Conservation (phyloP, 345 rosid species). For the Murraya paniculata region DNA sequence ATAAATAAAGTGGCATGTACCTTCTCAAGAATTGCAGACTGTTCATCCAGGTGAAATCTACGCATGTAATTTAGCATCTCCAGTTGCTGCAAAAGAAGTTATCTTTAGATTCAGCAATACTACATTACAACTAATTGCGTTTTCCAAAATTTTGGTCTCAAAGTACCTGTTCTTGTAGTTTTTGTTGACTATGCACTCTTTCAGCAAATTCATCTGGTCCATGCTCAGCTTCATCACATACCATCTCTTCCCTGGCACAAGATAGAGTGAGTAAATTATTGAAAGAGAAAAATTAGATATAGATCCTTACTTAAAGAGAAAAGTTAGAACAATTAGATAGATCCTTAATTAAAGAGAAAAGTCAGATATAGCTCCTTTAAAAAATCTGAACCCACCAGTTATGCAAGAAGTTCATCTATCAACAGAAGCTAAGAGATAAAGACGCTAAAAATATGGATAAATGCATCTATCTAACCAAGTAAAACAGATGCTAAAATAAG, state of each 20-base stretch:
- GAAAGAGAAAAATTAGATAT: background rate
- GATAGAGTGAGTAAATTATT: background rate
- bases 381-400: background rate
- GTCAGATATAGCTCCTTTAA: background rate
- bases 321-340: background rate
- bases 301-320: background rate
- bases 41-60: conserved; percentile 61
- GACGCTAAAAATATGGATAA: background rate
- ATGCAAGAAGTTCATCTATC: background rate
- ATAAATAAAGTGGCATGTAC: conserved; percentile 20
- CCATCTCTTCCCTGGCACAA: conserved; percentile 61
- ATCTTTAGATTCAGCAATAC: background rate
- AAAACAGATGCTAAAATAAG: background rate
- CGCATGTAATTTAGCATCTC: conserved; percentile 86
- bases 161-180: conserved; percentile 57
- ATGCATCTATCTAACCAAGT: background rate
- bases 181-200: conserved; percentile 48
- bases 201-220: conserved; percentile 58
- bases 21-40: conserved; percentile 69
- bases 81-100: conserved; percentile 51
- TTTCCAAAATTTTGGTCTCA: background rate
- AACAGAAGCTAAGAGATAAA: background rate
- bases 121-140: background rate
- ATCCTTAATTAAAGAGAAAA: background rate
- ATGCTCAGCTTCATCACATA: conserved; percentile 85